A percentile compares a stretch with the other conserved stretches of the same genome.
Conservation (phyloP, 2,329 filamentous ascomycete genomes). For the Stachybotrys chlorohalonatus region DNA sequence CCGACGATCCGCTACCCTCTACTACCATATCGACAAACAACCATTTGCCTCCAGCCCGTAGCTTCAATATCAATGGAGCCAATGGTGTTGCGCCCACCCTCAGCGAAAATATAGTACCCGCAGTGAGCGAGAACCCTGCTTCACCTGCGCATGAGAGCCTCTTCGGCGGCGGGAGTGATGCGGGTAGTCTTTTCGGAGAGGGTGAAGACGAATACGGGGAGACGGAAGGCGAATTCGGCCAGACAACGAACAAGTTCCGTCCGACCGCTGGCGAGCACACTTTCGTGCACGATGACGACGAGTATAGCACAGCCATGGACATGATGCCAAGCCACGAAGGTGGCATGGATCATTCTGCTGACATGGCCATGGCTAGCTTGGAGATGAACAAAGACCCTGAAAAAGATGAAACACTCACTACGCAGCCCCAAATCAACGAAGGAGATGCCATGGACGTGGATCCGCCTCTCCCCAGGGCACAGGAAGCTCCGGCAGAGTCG, state of each 20-base stretch:
- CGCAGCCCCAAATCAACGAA: constrained; percentile 9
- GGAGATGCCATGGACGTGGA: constrained; percentile 22
- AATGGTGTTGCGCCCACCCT: constrained; percentile 6
- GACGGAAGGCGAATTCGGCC: not conserved
- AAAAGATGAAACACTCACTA: constrained; percentile 14
- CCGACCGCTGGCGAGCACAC: constrained; percentile 43
- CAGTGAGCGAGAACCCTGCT: constrained; percentile 46
- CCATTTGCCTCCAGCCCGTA: constrained; percentile 47
- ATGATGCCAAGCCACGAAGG: constrained; percentile 31
- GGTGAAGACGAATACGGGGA: not conserved
- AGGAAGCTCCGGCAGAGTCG: not conserved
- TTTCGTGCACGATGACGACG: constrained; percentile 77
- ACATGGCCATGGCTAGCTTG: constrained; percentile 31
- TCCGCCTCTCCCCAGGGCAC: constrained; percentile 5
- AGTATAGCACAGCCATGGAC: constrained; percentile 68
- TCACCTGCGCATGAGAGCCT: constrained; percentile 70
- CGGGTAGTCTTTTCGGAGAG: constrained; percentile 83
- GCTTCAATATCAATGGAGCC: constrained; percentile 21
- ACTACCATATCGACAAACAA: constrained; percentile 75
- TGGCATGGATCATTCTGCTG: constrained; percentile 31
- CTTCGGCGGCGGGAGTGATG: constrained; percentile 70
- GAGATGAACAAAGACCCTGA: constrained; percentile 16
- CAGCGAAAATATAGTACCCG: constrained; percentile 8
- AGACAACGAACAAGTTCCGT: not conserved
- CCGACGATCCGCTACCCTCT: constrained; percentile 47